These are phyloP conservation scores for Peronospora farinosa DNA, from an alignment of 352 stramenopile species.

Conservation along the genomic window DNA sequence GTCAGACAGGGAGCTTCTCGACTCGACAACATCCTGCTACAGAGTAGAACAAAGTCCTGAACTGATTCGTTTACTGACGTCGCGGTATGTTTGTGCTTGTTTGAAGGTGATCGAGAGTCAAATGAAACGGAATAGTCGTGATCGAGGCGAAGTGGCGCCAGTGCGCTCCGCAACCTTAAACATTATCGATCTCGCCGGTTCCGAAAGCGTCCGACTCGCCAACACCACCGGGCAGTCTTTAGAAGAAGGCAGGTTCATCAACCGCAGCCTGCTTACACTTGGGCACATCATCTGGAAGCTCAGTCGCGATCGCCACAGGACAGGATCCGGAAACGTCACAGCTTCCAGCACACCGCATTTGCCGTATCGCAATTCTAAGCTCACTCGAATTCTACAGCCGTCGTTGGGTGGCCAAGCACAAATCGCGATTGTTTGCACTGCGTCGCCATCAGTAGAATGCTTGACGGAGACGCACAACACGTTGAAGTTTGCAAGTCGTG, in stretches of 20 bases:
- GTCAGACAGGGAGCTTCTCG: constrained; percentile 16
- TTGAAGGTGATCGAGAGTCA: constrained; percentile 71
- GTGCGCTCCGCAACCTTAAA: constrained; percentile 83
- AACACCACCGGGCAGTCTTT: constrained; percentile 72
- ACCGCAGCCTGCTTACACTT: constrained; percentile 87
- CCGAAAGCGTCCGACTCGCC: constrained; percentile 73
- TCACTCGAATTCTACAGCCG: constrained; percentile 96
- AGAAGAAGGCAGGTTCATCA: constrained; percentile 88
- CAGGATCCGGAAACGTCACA: constrained; percentile 9
- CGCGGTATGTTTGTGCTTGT: constrained; percentile 6
- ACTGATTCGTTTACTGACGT: constrained; percentile 26
- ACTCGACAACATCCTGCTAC: constrained; percentile 10
- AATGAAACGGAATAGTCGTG: constrained; percentile 31
- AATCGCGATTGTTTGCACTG: constrained; percentile 96
- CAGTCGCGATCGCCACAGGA: constrained; percentile 44
- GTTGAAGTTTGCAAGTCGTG: constrained; percentile 93
- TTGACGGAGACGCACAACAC: constrained; percentile 92
- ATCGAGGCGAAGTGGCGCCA: constrained; percentile 19
- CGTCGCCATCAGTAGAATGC: constrained; percentile 90
- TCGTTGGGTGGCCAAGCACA: constrained; percentile 92
- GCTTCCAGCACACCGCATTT: constrained; percentile 58
- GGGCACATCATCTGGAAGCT: constrained; percentile 93
- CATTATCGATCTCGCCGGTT: constrained; percentile 88
- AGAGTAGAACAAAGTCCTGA: constrained; percentile 21
- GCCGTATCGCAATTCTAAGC: constrained; percentile 97